phyloP scores from a whole-genome alignment of 208 protist genomes.

The Leishmania braziliensis region DNA sequence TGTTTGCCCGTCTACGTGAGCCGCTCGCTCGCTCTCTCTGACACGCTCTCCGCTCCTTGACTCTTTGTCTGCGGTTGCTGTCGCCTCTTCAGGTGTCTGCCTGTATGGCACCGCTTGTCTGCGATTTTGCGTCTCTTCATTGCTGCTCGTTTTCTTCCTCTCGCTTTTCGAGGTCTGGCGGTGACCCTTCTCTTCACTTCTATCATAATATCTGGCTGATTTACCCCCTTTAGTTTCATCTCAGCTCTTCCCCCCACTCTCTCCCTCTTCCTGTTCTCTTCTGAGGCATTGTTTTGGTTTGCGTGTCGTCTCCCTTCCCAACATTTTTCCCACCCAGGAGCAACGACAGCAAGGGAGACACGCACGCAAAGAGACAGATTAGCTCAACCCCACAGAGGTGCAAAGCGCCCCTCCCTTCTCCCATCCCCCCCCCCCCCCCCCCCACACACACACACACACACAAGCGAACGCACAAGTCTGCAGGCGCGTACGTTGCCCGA shows the following conservation, averaged over 20 bases:
- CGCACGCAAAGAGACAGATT: neutral
- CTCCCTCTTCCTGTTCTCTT: neutral
- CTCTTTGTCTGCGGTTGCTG: neutral
- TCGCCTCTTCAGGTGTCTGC: neutral
- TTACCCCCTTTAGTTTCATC: neutral
- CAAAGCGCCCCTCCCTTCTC: neutral
- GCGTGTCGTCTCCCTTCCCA: neutral
- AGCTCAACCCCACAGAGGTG: neutral
- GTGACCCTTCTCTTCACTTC: no score
- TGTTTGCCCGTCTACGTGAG: neutral
- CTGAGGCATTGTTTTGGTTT: neutral
- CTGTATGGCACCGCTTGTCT: neutral
- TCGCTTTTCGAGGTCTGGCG: neutral
- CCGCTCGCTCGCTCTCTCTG: neutral
- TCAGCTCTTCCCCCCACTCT: neutral
- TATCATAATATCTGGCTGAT: neutral
- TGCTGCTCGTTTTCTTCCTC: neutral
- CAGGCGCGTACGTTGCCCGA: no score
- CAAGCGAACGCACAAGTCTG: no score
- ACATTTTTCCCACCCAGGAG: neutral
- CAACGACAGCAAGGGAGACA: neutral
- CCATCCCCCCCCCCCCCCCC: neutral
- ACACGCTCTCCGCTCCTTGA: neutral
- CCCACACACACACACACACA: neutral
- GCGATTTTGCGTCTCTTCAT: neutral